These are phyloP conservation scores for Stylonectria norvegica DNA, from an alignment of 2,329 filamentous ascomycete genomes.

Conservation along the genomic window DNA sequence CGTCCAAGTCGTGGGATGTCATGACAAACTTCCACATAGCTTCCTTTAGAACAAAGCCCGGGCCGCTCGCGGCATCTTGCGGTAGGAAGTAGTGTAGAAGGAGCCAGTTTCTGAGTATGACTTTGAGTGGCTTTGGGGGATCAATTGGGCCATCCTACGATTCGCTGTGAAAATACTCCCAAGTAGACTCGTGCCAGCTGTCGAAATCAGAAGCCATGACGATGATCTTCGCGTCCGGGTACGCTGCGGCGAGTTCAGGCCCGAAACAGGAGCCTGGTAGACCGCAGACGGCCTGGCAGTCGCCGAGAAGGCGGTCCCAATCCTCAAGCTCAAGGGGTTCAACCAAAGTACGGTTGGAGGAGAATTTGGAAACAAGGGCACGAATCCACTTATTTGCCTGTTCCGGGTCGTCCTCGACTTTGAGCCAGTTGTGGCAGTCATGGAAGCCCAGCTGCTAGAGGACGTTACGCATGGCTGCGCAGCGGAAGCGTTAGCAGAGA, in stretches of 20 bases:
- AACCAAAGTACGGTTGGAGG: slow-evolving; percentile 26
- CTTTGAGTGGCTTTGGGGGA: no score
- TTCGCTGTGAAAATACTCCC: no score
- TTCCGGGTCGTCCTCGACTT: slow-evolving; percentile 24
- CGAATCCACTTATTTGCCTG: slow-evolving; percentile 30
- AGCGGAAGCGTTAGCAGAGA: slow-evolving; percentile 2
- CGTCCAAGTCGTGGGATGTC: slow-evolving; percentile 33
- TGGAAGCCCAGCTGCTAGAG: slow-evolving; percentile 35
- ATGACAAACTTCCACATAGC: no score
- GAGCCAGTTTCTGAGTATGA: no score
- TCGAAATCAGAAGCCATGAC: slow-evolving; percentile 40
- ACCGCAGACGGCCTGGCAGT: slow-evolving; percentile 51
- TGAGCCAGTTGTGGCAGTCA: slow-evolving; percentile 37
- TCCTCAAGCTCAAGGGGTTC: slow-evolving; percentile 37
- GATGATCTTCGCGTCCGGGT: slow-evolving; percentile 37
- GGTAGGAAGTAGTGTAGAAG: no score
- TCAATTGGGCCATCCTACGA: no score
- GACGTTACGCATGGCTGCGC: slow-evolving; percentile 32
- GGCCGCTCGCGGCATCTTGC: slow-evolving; percentile 24
- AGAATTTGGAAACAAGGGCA: slow-evolving; percentile 33
- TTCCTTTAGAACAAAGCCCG: slow-evolving; percentile 28
- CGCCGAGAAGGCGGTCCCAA: slow-evolving; percentile 45
- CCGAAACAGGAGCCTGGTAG: slow-evolving; percentile 54
- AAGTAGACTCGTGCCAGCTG: no score
- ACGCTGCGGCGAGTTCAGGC: slow-evolving; percentile 33